A percentile compares a stretch with the other conserved stretches of the same genome.
phyloP scores from a whole-genome alignment of 306 rosid species.

The Senna siamea region DNA sequence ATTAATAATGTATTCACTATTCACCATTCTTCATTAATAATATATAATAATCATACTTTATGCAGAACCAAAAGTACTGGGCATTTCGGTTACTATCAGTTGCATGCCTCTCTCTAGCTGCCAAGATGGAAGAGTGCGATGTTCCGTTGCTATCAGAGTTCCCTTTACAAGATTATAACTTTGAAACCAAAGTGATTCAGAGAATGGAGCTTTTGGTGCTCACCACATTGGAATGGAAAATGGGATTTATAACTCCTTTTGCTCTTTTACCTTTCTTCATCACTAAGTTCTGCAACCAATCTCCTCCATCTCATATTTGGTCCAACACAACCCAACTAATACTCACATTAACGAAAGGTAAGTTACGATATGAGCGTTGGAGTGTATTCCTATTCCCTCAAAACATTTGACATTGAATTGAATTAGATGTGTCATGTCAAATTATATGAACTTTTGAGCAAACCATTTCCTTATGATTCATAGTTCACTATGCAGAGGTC shows the following conservation, averaged over 20 bases:
- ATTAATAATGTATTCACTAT: not conserved
- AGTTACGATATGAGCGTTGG: not conserved
- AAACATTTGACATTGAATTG: not conserved
- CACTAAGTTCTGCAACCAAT: slow-evolving; percentile 50
- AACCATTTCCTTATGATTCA: not conserved
- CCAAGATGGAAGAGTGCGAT: slow-evolving; percentile 76
- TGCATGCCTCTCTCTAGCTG: slow-evolving; percentile 79
- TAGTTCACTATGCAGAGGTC: slow-evolving; percentile 54
- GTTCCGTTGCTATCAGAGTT: slow-evolving; percentile 61
- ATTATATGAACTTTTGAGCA: no score
- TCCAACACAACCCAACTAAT: slow-evolving; percentile 53
- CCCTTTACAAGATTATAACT: slow-evolving; percentile 53
- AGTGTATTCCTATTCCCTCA: not conserved
- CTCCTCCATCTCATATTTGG: slow-evolving; percentile 43
- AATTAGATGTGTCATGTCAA: not conserved
- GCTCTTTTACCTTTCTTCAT: slow-evolving; percentile 68
- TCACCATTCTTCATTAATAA: not conserved
- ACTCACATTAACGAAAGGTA: slow-evolving; percentile 63
- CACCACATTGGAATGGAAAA: slow-evolving; percentile 69
- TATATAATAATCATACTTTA: no score
- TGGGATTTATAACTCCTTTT: slow-evolving; percentile 71
- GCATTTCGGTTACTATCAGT: slow-evolving; percentile 64
- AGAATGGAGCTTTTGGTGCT: slow-evolving; percentile 86
- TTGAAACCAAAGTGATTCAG: slow-evolving; percentile 54
- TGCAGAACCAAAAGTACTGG: slow-evolving; percentile 74